phyloP scores from a whole-genome alignment of 2,329 filamentous ascomycete genomes.

The Epichloe coenophiala region DNA sequence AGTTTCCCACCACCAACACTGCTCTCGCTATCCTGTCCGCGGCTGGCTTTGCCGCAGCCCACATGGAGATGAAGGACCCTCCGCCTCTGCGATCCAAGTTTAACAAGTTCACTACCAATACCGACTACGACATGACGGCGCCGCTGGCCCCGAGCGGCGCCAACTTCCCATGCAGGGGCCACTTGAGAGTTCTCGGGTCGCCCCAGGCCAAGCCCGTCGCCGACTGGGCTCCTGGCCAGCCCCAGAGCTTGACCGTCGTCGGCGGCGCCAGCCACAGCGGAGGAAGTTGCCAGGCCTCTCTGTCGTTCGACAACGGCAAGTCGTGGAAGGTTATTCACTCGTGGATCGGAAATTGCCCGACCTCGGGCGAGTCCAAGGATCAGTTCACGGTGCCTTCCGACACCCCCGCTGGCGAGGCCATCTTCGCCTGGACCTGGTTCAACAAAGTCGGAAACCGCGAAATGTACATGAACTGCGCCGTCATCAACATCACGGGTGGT shows the following conservation, averaged over 20 bases:
- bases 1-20: constrained; percentile 20
- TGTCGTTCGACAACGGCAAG: constrained; percentile 59
- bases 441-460: constrained; percentile 67
- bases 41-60: constrained; percentile 31
- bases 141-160: constrained; percentile 47
- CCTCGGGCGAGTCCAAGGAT: constrained; percentile 34
- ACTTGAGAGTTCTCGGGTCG: constrained; percentile 34
- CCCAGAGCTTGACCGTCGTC: constrained; percentile 49
- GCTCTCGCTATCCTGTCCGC: constrained; percentile 28
- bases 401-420: constrained; percentile 44
- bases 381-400: constrained; percentile 53
- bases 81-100: constrained; percentile 38
- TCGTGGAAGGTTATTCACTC: constrained; percentile 56
- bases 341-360: constrained; percentile 42
- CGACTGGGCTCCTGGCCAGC: constrained; percentile 47
- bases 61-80: constrained; percentile 43
- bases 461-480: constrained; percentile 79
- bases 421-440: constrained; percentile 69
- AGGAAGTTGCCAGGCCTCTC: constrained; percentile 62
- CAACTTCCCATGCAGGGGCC: constrained; percentile 67
- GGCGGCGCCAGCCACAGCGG: constrained; percentile 53
- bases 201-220: constrained; percentile 38
- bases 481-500: constrained; percentile 43
- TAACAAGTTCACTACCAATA: constrained; percentile 34
- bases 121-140: constrained; percentile 60